Percentiles rank a stretch among this genome's conserved stretches.
phyloP scores from a whole-genome alignment of 805 yeast genomes.

The Teunomyces atbi region DNA sequence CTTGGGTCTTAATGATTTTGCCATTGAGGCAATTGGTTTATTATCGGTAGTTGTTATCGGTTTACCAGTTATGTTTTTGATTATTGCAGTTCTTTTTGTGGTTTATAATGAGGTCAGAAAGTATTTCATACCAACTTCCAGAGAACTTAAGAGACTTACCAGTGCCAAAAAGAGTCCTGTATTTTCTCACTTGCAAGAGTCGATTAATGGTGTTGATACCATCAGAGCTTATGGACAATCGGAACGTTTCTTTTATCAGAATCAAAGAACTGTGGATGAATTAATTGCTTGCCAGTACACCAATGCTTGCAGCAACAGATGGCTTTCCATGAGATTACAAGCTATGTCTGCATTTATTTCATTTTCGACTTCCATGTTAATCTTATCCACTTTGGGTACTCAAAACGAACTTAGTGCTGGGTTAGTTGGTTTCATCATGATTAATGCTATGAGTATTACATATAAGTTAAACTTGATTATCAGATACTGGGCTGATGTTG shows the following conservation, averaged over 20 bases:
- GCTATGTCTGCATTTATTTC: slow-evolving; percentile 33
- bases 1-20: slow-evolving; percentile 20
- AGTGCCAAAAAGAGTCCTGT: slow-evolving; percentile 33
- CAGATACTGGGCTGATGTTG: slow-evolving; percentile 35
- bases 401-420: slow-evolving; percentile 27
- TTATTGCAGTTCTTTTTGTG: slow-evolving; percentile 22
- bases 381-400: slow-evolving; percentile 24
- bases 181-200: slow-evolving; percentile 37
- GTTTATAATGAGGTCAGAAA: slow-evolving; percentile 32
- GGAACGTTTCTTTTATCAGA: slow-evolving; percentile 28
- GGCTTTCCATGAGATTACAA: slow-evolving; percentile 40
- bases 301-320: slow-evolving; percentile 26
- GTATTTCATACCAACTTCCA: slow-evolving; percentile 33
- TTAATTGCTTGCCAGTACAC: slow-evolving; percentile 21
- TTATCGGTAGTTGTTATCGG: slow-evolving; percentile 30
- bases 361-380: slow-evolving; percentile 26
- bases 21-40: slow-evolving; percentile 24
- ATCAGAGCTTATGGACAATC: slow-evolving; percentile 30
- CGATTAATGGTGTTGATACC: slow-evolving; percentile 36
- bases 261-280: slow-evolving; percentile 23
- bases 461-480: slow-evolving; percentile 29
- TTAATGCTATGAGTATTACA: slow-evolving; percentile 33
- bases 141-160: slow-evolving; percentile 32
- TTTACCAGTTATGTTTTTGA: slow-evolving; percentile 32
- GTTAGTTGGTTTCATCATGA: slow-evolving; percentile 38